Evolutionary conservation across 805 yeast species (phyloP).

Genomic region (Kuraishia piskuri): DNA sequence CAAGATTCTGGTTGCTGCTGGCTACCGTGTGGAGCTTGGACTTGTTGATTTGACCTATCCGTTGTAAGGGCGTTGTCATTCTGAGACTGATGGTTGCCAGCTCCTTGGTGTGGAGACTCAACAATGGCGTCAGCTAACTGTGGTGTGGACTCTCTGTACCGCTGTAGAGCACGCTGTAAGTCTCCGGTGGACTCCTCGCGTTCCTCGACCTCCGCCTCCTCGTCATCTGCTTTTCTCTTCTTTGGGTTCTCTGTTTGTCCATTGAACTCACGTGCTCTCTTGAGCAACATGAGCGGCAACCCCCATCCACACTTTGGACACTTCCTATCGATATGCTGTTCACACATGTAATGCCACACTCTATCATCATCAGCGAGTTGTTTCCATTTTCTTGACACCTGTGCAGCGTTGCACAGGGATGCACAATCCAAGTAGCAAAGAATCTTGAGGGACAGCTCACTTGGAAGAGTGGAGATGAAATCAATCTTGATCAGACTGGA

Average conservation of each 20-base stretch:
- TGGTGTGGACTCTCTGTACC: not conserved
- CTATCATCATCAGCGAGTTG: constrained; percentile 88
- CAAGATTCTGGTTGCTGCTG: not conserved
- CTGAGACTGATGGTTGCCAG: not conserved
- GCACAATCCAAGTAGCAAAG: constrained; percentile 86
- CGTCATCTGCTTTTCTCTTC: constrained; percentile 13
- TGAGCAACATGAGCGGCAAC: constrained; percentile 86
- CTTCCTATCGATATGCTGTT: constrained; percentile 94
- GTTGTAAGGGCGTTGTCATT: not conserved
- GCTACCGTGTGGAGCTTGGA: not conserved
- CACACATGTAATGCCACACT: constrained; percentile 98
- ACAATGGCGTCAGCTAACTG: not conserved
- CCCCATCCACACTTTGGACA: constrained; percentile 99
- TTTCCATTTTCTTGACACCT: constrained; percentile 84
- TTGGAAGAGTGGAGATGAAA: constrained; percentile 77
- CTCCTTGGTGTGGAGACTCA: not conserved
- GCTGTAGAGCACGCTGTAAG: not conserved
- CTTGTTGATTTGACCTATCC: not conserved
- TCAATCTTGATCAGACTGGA: constrained; percentile 78
- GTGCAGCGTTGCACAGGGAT: constrained; percentile 90
- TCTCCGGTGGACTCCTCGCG: not conserved
- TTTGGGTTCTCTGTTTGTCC: constrained; percentile 11
- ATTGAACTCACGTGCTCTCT: constrained; percentile 49
- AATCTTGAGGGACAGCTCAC: constrained; percentile 77
- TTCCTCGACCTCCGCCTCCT: not conserved